These are phyloP conservation scores for Nitzschia palea DNA, from an alignment of 108 stramenopile genomes.

Conservation along the genomic window DNA sequence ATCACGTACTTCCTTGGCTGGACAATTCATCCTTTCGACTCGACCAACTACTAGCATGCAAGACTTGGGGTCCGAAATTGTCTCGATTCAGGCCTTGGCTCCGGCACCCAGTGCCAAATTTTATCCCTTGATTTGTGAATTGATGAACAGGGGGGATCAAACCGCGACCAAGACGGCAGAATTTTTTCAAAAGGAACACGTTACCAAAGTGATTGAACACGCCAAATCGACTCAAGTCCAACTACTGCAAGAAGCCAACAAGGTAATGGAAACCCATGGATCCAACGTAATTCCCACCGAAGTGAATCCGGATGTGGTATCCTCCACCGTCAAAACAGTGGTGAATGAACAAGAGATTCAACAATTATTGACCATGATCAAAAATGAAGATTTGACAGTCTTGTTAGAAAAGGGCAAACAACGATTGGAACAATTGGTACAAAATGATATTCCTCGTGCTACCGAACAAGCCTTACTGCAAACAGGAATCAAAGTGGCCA, in stretches of 20 bases:
- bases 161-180: slow-evolving; percentile 34
- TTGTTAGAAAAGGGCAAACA: slow-evolving; percentile 62
- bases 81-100: slow-evolving; percentile 10
- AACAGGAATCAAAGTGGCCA: slow-evolving; percentile 61
- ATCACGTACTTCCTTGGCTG: slow-evolving; percentile 26
- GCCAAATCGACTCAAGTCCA: slow-evolving; percentile 18
- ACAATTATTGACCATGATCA: slow-evolving; percentile 72
- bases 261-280: slow-evolving; percentile 1
- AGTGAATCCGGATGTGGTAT: neutral
- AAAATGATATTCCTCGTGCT: slow-evolving; percentile 56
- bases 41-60: too few relatives aligned
- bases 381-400: slow-evolving; percentile 78
- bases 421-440: slow-evolving; percentile 65
- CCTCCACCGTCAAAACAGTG: slow-evolving; percentile 22
- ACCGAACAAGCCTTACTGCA: slow-evolving; percentile 58
- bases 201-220: slow-evolving; percentile 22
- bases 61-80: neutral
- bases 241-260: slow-evolving; percentile 8
- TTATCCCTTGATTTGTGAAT: slow-evolving; percentile 66
- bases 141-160: slow-evolving; percentile 58
- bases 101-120: slow-evolving; percentile 68
- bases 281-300: neutral
- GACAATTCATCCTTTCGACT: slow-evolving; percentile 24
- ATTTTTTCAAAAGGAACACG: slow-evolving; percentile 33
- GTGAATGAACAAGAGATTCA: slow-evolving; percentile 52